These are phyloP conservation scores for Ceratocystis smalleyi DNA, from an alignment of 2,329 filamentous ascomycete species.

Conservation along the genomic window DNA sequence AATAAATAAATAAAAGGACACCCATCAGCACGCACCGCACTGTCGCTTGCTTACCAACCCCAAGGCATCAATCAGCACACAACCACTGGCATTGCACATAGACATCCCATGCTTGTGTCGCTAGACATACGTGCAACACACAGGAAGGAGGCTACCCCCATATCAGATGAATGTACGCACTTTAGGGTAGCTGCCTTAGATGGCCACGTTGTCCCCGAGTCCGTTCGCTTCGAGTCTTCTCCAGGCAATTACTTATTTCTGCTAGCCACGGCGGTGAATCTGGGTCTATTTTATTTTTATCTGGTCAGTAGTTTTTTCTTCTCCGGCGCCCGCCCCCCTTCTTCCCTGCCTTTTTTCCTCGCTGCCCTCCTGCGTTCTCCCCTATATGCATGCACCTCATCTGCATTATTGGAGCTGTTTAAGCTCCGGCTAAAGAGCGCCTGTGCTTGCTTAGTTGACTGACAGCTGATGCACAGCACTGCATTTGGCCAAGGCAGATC, in stretches of 20 bases:
- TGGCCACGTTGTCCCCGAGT: neutral
- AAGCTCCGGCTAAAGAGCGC: neutral
- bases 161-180: neutral
- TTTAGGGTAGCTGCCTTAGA: neutral
- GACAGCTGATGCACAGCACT: slow-evolving; percentile 1
- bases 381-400: neutral
- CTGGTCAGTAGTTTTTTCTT: neutral
- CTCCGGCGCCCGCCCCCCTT: neutral
- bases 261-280: neutral
- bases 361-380: neutral
- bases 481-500: neutral
- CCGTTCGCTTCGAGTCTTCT: neutral
- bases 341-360: neutral
- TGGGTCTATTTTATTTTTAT: neutral
- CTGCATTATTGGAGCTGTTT: neutral
- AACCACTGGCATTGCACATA: too few species aligned
- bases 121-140: too few species aligned
- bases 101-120: too few species aligned
- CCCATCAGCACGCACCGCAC: too few species aligned
- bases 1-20: too few species aligned
- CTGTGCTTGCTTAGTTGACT: neutral
- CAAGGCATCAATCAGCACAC: too few species aligned
- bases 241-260: neutral
- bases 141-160: neutral
- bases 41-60: too few species aligned